Evolutionary conservation across 352 stramenopile species (phyloP), one percentile per base, ranked within the genome.

Genomic region (Plasmopara viticola): DNA sequence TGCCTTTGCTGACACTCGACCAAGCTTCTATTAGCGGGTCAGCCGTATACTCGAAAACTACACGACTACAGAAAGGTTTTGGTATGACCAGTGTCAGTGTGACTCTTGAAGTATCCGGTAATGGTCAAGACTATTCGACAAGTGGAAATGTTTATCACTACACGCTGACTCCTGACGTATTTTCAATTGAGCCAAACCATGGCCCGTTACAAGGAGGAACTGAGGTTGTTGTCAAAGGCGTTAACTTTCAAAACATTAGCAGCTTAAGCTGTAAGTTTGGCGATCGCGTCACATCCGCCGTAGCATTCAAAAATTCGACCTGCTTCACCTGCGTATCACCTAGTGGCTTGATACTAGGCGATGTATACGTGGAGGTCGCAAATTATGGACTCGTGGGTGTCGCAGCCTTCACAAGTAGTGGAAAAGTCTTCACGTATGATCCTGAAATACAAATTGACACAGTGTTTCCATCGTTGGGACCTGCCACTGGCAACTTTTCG

Each of bases 51-150:
- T 9, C 56, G 0, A 56, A 37, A 2, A 46, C 73, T 6, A 31
- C 42, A 9, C 53, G 56, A 20, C 35, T 80, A 2, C 66, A 72
- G 47, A 66, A 69, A 38, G 72, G 66, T 12, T 55, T 68, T 15
- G 68, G 65, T 12, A 31, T 88, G 12, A 59, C 66, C 17, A 75
- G 77, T n/a, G 68, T 69, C 6, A 70, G 71, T 42, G 86, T 96
- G 8, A 61, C 86, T 12, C 53, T 97, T n/a, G 81, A 96, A 37
- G 70, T 97, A 10, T 94, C 86, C 10, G 82, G 82, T 4, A 97
- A 97, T 53, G 74, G 74, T 7, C 75, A 85, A 40, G 89, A 97
- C 46, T 87, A 66, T 13, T 82, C 74, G 0, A 61, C 28, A 1
- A 85, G 64, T 34, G 72, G 74, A 0, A 57, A 84, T 4, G 53